Evolutionary conservation across 345 rosid species (phyloP).

Genomic region (Reutealis trisperma): DNA sequence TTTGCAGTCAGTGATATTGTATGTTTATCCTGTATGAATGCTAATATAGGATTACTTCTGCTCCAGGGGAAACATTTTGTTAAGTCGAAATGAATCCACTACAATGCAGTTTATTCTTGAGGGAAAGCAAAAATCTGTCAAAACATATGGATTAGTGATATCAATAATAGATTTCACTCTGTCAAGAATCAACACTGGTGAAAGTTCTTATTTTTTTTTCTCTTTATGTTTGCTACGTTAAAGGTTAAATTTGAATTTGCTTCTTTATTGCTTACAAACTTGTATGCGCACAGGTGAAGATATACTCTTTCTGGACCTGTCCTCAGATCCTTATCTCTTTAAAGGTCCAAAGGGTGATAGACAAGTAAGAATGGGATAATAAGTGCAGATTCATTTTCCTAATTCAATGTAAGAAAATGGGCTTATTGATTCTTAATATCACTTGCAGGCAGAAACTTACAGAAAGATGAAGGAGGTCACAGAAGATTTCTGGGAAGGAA

Average conservation of each 20-base stretch:
- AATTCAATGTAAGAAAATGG: neutral
- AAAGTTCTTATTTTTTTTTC: constrained; percentile 14
- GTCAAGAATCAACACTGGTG: constrained; percentile 89
- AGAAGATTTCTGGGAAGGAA: constrained; percentile 85
- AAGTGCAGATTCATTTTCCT: neutral
- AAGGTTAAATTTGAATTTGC: neutral
- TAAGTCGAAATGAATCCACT: constrained; percentile 61
- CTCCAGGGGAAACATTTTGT: constrained; percentile 86
- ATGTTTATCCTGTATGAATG: neutral
- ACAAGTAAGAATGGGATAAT: constrained; percentile 51
- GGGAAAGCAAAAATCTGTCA: constrained; percentile 54
- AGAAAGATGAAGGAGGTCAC: constrained; percentile 79
- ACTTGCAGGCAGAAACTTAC: constrained; percentile 85
- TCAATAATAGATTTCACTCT: constrained; percentile 93
- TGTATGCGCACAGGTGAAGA: constrained; percentile 56
- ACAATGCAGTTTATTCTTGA: constrained; percentile 54
- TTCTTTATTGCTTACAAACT: constrained; percentile 9
- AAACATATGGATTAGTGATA: constrained; percentile 59
- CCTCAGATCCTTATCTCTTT: constrained; percentile 85
- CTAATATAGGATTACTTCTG: constrained; percentile 10
- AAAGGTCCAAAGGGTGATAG: constrained; percentile 89
- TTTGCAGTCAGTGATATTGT: constrained; percentile 1
- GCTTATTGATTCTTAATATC: constrained; percentile 18
- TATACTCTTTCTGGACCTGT: constrained; percentile 78
- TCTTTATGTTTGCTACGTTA: neutral